Conservation (phyloP, 192 early-diverging fungal species). For the Coemansia sp. region DNA sequence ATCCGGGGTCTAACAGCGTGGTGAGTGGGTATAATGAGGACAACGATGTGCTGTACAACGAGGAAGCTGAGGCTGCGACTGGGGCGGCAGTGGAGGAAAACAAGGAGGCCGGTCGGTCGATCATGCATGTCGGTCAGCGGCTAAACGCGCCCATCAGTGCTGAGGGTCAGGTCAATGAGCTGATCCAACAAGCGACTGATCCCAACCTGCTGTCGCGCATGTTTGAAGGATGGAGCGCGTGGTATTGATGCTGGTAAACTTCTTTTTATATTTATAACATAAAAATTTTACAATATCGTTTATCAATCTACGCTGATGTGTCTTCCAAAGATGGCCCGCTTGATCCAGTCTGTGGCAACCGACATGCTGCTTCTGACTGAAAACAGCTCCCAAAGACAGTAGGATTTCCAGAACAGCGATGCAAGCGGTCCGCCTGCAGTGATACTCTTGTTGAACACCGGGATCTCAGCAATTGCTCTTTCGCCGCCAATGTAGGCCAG, state of each 20-base stretch:
- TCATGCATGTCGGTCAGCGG: constrained; percentile 65
- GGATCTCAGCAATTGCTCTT: constrained; percentile 57
- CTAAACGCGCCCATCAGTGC: constrained; percentile 61
- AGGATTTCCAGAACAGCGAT: constrained; percentile 77
- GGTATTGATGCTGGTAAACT: constrained; percentile 24
- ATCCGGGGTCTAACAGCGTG: constrained; percentile 4
- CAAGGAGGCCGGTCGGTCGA: constrained; percentile 69
- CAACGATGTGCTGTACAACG: constrained; percentile 7
- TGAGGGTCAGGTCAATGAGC: constrained; percentile 73
- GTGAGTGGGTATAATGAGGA: constrained; percentile 5
- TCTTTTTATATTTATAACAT: not conserved
- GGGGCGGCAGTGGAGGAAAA: constrained; percentile 48
- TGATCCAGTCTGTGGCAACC: constrained; percentile 89
- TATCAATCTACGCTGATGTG: constrained; percentile 86
- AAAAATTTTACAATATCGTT: not conserved
- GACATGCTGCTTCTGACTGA: constrained; percentile 80
- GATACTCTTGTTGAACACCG: constrained; percentile 64
- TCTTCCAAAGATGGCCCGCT: constrained; percentile 85
- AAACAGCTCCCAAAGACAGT: constrained; percentile 77
- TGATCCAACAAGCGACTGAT: constrained; percentile 69
- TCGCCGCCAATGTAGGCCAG: constrained; percentile 72
- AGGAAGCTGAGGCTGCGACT: constrained; percentile 7
- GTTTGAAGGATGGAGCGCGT: constrained; percentile 60
- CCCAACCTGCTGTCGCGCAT: constrained; percentile 60
- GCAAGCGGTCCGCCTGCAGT: constrained; percentile 65